Conservation (phyloP, 495 filamentous ascomycete genomes). For the Hamigera avellanea region DNA sequence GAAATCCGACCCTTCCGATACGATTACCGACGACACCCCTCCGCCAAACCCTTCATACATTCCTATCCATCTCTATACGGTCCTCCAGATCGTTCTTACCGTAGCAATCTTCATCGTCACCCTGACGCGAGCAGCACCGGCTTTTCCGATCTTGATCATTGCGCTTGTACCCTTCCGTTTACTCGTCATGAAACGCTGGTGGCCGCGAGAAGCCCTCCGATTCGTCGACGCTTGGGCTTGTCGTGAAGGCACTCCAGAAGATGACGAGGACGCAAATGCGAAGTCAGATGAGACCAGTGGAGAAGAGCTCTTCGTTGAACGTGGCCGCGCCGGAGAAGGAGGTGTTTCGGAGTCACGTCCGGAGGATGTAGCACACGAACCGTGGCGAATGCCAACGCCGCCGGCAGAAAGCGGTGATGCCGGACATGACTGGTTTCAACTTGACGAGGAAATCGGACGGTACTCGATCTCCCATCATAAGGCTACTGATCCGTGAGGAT, state of each 20-base stretch:
- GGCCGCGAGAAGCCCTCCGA: conserved; percentile 47
- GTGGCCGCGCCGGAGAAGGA: neutral
- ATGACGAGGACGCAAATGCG: conserved; percentile 36
- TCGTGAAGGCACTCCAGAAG: conserved; percentile 51
- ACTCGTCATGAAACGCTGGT: conserved; percentile 51
- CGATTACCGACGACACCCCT: conserved; percentile 1
- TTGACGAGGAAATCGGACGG: conserved; percentile 15
- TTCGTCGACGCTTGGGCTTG: conserved; percentile 67
- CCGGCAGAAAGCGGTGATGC: neutral
- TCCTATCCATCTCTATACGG: conserved; percentile 52
- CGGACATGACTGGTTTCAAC: conserved; percentile 13
- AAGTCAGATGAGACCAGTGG: conserved; percentile 4
- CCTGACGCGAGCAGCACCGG: conserved; percentile 50
- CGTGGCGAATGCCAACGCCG: neutral
- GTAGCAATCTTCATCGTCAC: conserved; percentile 53
- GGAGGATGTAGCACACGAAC: neutral
- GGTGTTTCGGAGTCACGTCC: neutral
- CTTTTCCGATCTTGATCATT: conserved; percentile 58
- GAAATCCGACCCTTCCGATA: neutral
- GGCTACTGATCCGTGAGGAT: too few relatives aligned
- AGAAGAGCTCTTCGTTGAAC: neutral
- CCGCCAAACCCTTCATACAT: conserved; percentile 28
- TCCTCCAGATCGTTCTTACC: conserved; percentile 49
- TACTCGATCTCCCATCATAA: too few relatives aligned
- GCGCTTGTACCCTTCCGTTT: conserved; percentile 52